Conservation (phyloP, 495 filamentous ascomycete genomes). For the Pseudomonodictys pantanalensis region DNA sequence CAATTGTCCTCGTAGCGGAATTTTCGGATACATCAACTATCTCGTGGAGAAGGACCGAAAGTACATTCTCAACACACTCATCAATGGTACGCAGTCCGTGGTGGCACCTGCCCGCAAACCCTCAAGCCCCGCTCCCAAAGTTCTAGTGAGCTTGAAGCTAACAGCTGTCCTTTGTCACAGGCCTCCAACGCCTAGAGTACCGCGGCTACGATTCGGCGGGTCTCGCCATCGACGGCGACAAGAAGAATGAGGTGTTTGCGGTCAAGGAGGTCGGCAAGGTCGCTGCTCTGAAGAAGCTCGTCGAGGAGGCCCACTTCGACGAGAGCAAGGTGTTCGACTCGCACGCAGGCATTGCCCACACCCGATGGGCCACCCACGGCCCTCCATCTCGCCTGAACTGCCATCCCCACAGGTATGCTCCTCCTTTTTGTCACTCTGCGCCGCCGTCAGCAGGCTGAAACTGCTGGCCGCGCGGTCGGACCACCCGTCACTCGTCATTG, state of each 20-base stretch:
- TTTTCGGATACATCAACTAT: constrained; percentile 96
- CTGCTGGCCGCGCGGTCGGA: not conserved
- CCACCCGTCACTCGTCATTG: not conserved
- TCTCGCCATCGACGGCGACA: constrained; percentile 93
- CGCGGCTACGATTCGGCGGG: constrained; percentile 97
- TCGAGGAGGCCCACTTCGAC: constrained; percentile 77
- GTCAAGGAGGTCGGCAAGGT: constrained; percentile 99
- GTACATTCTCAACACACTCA: constrained; percentile 89
- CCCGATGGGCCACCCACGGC: constrained; percentile 97
- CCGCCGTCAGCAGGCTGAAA: constrained; percentile 25
- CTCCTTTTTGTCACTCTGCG: not conserved
- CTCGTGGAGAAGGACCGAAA: constrained; percentile 94
- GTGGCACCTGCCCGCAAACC: constrained; percentile 7
- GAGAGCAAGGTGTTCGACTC: constrained; percentile 91
- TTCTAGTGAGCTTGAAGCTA: constrained; percentile 12
- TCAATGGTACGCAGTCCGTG: constrained; percentile 68
- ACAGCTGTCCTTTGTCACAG: constrained; percentile 42
- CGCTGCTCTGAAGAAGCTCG: constrained; percentile 88
- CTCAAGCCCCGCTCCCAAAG: constrained; percentile 17
- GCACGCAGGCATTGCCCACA: constrained; percentile 97
- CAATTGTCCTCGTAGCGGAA: constrained; percentile 64
- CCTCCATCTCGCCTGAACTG: constrained; percentile 91
- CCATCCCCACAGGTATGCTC: constrained; percentile 88
- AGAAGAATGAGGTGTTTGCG: constrained; percentile 94
- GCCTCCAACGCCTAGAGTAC: constrained; percentile 85